A percentile compares a stretch with the other conserved stretches of the same genome.
phyloP scores from a whole-genome alignment of 2,329 filamentous ascomycete genomes.

The Pyricularia sp. region DNA sequence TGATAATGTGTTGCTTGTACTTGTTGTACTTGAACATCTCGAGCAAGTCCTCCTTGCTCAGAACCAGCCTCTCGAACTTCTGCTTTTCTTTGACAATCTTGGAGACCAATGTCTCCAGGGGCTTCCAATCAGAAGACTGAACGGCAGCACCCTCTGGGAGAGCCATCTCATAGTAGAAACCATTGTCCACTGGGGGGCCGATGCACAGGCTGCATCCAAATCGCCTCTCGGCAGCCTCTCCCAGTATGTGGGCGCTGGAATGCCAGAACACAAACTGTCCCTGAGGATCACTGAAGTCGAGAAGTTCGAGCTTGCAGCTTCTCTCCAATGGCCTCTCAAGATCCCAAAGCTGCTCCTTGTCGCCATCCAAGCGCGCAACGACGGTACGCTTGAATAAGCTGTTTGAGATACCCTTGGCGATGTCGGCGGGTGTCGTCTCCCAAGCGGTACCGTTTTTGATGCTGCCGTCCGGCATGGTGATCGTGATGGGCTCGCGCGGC shows the following conservation, averaged over 20 bases:
- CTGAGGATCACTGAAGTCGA: slow-evolving; percentile 65
- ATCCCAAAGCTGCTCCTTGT: slow-evolving; percentile 72
- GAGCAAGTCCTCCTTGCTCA: slow-evolving; percentile 83
- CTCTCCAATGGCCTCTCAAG: slow-evolving; percentile 82
- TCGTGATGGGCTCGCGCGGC: slow-evolving; percentile 63
- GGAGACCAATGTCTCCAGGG: slow-evolving; percentile 69
- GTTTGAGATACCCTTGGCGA: slow-evolving; percentile 73
- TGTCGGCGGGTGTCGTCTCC: slow-evolving; percentile 79
- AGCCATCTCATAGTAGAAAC: slow-evolving; percentile 97
- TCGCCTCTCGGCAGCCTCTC: slow-evolving; percentile 82
- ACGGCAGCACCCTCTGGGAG: slow-evolving; percentile 63
- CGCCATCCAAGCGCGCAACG: slow-evolving; percentile 73
- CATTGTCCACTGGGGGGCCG: slow-evolving; percentile 82
- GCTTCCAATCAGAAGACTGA: slow-evolving; percentile 70
- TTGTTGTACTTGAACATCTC: slow-evolving; percentile 98
- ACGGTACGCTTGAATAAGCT: slow-evolving; percentile 79
- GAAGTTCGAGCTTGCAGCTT: slow-evolving; percentile 74
- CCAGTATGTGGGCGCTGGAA: slow-evolving; percentile 90
- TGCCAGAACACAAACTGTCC: slow-evolving; percentile 98
- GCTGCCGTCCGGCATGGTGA: slow-evolving; percentile 65
- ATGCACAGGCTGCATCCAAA: slow-evolving; percentile 91
- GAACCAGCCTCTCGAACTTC: slow-evolving; percentile 78
- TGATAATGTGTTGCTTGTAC: slow-evolving; percentile 97
- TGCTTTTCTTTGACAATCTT: slow-evolving; percentile 96
- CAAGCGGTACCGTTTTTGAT: slow-evolving; percentile 69